A percentile compares a stretch with the other conserved stretches of the same genome.
phyloP scores from a whole-genome alignment of 441 rosid species.

The Bocquillonia castaneifolia region DNA sequence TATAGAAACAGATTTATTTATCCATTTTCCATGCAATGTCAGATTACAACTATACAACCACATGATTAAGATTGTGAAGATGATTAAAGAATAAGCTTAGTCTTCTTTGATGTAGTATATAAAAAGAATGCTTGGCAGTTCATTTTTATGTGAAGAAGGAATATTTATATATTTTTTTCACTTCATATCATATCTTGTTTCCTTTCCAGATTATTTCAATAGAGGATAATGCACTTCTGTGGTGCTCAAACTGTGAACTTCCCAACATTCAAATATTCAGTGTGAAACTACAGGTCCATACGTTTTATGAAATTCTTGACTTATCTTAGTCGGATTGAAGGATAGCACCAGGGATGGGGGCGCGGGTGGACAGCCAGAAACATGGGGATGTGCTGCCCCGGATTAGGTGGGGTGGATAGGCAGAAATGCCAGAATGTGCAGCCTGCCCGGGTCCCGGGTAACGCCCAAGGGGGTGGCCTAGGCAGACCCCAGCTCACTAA shows the following conservation, averaged over 20 bases:
- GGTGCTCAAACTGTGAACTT: not conserved
- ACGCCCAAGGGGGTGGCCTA: too few species aligned
- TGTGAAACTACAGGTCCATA: not conserved
- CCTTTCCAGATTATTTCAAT: not conserved
- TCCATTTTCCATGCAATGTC: conserved; percentile 27
- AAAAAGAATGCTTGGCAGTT: conserved; percentile 22
- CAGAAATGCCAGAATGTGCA: too few species aligned
- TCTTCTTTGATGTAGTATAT: conserved; percentile 22
- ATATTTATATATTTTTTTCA: not conserved
- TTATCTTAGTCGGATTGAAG: too few species aligned
- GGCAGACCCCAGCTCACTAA: too few species aligned
- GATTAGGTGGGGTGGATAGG: too few species aligned
- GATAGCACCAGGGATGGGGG: too few species aligned
- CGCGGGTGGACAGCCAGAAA: too few species aligned
- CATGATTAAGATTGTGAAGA: conserved; percentile 64
- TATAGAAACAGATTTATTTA: conserved; percentile 33
- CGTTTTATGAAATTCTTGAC: not conserved
- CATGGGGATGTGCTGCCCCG: too few species aligned
- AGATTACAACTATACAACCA: conserved; percentile 29
- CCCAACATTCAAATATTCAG: not conserved
- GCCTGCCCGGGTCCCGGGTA: too few species aligned
- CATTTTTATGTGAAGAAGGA: conserved; percentile 15
- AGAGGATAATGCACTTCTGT: not conserved
- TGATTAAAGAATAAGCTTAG: conserved; percentile 55
- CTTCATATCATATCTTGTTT: not conserved